Evolutionary conservation across 2,329 filamentous ascomycete species (phyloP).

Genomic region (Colletotrichum lini): DNA sequence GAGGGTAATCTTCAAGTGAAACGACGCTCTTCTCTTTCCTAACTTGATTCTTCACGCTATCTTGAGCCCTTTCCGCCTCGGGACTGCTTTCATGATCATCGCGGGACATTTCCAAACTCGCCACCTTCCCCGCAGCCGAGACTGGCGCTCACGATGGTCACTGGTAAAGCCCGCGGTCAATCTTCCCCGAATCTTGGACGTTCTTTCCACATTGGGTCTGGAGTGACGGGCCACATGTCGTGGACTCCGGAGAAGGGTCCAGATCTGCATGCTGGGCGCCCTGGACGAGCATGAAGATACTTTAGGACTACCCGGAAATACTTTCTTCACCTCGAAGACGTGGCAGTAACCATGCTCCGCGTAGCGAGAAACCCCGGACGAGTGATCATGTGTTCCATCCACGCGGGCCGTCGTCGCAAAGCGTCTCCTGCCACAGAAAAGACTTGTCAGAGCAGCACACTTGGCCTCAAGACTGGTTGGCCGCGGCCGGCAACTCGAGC

Average conservation of each 20-base stretch:
- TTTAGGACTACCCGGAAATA: constrained; percentile 13
- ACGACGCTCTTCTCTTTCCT: constrained; percentile 35
- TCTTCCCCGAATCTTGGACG: constrained; percentile 9
- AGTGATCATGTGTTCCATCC: constrained; percentile 5
- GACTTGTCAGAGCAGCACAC: neutral
- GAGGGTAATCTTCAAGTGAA: constrained; percentile 31
- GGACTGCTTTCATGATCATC: constrained; percentile 24
- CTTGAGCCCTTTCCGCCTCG: constrained; percentile 20
- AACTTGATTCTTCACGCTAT: constrained; percentile 14
- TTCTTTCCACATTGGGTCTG: constrained; percentile 27
- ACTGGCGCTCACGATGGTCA: constrained; percentile 34
- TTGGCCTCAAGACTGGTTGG: neutral
- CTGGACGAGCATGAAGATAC: constrained; percentile 9
- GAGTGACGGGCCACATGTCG: constrained; percentile 13
- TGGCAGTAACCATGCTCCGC: neutral
- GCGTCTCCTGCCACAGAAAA: neutral
- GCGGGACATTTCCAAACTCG: constrained; percentile 28
- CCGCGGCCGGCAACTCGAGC: neutral
- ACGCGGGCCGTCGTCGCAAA: constrained; percentile 16
- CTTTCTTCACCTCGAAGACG: neutral
- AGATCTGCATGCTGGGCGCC: constrained; percentile 8
- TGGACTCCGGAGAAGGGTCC: constrained; percentile 29
- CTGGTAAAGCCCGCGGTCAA: constrained; percentile 25
- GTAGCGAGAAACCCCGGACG: neutral
- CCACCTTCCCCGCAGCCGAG: constrained; percentile 38